Evolutionary conservation across 2,329 filamentous ascomycete genomes (phyloP).

Genomic region (Rutstroemia sp.): DNA sequence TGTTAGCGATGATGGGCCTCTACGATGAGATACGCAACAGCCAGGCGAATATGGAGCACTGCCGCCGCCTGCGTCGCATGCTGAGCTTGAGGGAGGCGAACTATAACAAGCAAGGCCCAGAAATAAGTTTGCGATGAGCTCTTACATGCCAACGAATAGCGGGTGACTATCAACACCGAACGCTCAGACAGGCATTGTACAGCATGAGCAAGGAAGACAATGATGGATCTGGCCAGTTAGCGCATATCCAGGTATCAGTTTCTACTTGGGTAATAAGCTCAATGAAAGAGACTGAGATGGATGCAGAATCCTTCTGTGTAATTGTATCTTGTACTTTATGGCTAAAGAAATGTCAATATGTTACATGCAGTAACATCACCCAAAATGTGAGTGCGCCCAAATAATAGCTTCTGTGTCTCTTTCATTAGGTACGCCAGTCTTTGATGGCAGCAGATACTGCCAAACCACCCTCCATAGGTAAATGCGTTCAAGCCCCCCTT

Average conservation of each 20-base stretch:
- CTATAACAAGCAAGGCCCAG: too few species aligned
- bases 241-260: too few species aligned
- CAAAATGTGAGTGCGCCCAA: conserved; percentile 2
- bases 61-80: background rate
- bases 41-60: background rate
- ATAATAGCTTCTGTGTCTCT: background rate
- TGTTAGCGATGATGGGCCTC: conserved; percentile 46
- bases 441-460: background rate
- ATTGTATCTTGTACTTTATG: conserved; percentile 5
- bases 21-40: conserved; percentile 1
- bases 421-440: background rate
- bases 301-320: background rate
- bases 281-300: too few species aligned
- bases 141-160: too few species aligned
- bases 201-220: too few species aligned
- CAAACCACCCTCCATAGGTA: conserved; percentile 11
- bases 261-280: too few species aligned
- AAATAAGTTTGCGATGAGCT: too few species aligned
- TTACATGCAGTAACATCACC: conserved; percentile 5
- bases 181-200: too few species aligned
- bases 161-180: too few species aligned
- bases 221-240: too few species aligned
- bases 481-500: conserved; percentile 9
- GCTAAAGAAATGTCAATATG: conserved; percentile 2
- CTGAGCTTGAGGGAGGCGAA: background rate